Evolutionary conservation across 2,329 filamentous ascomycete genomes (phyloP).

Genomic region (Epichloe sibirici): DNA sequence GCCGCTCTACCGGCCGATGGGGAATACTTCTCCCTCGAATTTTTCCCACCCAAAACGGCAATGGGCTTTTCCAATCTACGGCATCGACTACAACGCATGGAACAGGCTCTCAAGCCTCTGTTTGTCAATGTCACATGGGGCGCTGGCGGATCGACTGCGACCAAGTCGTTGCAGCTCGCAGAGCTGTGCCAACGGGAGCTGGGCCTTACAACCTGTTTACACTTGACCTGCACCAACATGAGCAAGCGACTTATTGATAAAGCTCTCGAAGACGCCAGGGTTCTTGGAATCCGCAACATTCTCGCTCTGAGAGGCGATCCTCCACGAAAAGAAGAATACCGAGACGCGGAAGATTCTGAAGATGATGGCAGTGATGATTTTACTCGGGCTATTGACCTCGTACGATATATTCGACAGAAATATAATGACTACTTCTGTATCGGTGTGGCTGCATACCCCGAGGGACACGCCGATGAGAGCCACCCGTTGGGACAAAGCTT

Average conservation of each 20-base stretch:
- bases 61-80: constrained; percentile 94
- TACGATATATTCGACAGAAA: constrained; percentile 72
- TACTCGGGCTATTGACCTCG: constrained; percentile 77
- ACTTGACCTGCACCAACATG: constrained; percentile 98
- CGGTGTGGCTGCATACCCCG: constrained; percentile 87
- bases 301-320: constrained; percentile 85
- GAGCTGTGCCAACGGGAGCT: constrained; percentile 90
- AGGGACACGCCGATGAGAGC: constrained; percentile 86
- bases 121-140: constrained; percentile 99
- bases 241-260: constrained; percentile 74
- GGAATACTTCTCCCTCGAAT: constrained; percentile 92
- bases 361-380: constrained; percentile 65
- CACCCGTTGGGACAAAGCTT: constrained; percentile 58
- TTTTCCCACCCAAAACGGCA: constrained; percentile 95
- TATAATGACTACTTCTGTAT: constrained; percentile 95
- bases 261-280: constrained; percentile 81
- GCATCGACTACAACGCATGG: constrained; percentile 88
- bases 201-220: constrained; percentile 85
- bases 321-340: constrained; percentile 79
- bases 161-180: constrained; percentile 84
- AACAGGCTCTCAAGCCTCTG: constrained; percentile 74
- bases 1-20: constrained; percentile 71
- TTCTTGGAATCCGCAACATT: constrained; percentile 84
- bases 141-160: constrained; percentile 81
- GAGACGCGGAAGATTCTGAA: constrained; percentile 42